Evolutionary conservation across 768 basidiomycete genomes (phyloP).

Genomic region (Russula vinacea): DNA sequence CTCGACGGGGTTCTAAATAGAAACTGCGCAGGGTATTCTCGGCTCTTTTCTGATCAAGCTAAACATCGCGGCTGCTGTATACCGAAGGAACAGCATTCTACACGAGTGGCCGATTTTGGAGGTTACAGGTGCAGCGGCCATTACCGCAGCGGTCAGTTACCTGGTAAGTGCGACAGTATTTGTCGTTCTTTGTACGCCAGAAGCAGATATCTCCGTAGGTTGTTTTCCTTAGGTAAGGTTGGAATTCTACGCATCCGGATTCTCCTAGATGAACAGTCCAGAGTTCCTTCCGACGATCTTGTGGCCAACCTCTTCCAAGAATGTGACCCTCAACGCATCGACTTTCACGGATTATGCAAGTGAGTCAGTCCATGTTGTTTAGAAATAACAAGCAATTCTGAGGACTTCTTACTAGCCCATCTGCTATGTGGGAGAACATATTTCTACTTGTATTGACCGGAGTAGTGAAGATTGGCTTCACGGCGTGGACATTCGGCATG

Average conservation of each 20-base stretch:
- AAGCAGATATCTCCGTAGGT: slow-evolving; percentile 41
- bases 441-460: slow-evolving; percentile 65
- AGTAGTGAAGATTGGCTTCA: slow-evolving; percentile 55
- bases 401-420: slow-evolving; percentile 47
- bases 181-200: background rate
- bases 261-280: slow-evolving; percentile 29
- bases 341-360: slow-evolving; percentile 82
- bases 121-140: slow-evolving; percentile 56
- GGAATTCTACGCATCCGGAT: background rate
- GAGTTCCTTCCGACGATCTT: slow-evolving; percentile 74
- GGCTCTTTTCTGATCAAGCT: slow-evolving; percentile 64
- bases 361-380: slow-evolving; percentile 37
- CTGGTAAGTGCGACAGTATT: slow-evolving; percentile 40
- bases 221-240: slow-evolving; percentile 56
- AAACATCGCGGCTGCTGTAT: slow-evolving; percentile 62
- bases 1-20: slow-evolving; percentile 10
- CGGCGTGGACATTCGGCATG: slow-evolving; percentile 79
- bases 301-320: slow-evolving; percentile 83
- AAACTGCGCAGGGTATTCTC: slow-evolving; percentile 50
- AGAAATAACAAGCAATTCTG: background rate
- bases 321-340: slow-evolving; percentile 63
- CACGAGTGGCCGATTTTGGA: slow-evolving; percentile 63
- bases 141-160: slow-evolving; percentile 71
- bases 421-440: slow-evolving; percentile 63
- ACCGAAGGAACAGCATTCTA: slow-evolving; percentile 53